Percentiles rank a stretch among this genome's conserved stretches.
Evolutionary conservation across 139 green algal species (phyloP).

Genomic region (Trebouxia sp.): DNA sequence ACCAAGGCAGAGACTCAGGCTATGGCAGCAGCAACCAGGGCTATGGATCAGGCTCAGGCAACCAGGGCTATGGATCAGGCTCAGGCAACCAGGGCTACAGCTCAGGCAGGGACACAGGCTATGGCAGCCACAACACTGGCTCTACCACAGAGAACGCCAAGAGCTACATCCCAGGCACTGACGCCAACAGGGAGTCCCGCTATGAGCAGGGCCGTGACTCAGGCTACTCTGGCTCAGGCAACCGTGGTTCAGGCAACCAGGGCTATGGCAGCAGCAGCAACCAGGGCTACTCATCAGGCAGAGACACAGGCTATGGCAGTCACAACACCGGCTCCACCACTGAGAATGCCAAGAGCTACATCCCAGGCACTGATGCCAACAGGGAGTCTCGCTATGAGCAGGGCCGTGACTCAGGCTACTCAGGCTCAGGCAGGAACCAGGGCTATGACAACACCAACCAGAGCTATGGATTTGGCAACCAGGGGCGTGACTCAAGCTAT

Average conservation of each 20-base stretch:
- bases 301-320: background rate
- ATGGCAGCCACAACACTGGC: background rate
- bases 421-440: background rate
- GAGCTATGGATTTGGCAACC: background rate
- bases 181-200: no score
- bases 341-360: background rate
- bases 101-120: background rate
- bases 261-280: background rate
- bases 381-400: background rate
- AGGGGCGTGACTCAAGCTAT: no score
- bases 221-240: background rate
- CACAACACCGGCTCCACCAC: background rate
- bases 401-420: background rate
- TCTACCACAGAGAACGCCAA: background rate
- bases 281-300: no score
- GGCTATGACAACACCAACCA: background rate
- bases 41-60: background rate
- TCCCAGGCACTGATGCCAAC: constrained; percentile 24
- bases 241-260: background rate
- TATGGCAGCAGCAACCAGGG: no score
- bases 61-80: no score
- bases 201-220: background rate
- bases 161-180: background rate
- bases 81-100: background rate
- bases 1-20: no score